Evolutionary conservation across 208 protist genomes (phyloP), one percentile per base, ranked within the genome.

Genomic region (Balamuthia mandrillaris): DNA sequence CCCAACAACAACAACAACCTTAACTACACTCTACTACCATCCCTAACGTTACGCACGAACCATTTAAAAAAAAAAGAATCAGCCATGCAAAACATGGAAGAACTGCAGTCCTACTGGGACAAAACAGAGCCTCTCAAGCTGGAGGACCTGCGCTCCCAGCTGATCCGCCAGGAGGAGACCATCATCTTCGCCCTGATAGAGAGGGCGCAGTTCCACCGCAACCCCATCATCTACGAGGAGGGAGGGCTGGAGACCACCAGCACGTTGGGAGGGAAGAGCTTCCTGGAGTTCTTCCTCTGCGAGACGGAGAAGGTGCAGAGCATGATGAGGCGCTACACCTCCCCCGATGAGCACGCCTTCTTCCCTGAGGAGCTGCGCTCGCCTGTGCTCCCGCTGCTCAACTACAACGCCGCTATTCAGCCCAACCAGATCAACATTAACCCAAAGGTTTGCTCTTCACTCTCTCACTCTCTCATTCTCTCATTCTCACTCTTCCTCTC

Each of bases 171-270:
- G 58, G 90, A 93, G 63, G 90, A 93, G 37, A 93, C 90, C 12
- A 93, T 93, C 29, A 91, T 93, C 47, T 93, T 93, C 82, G 70
- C 85, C 2, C 74, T 93, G 7, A 93, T 93, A 49, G 90, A 93
- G 81, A 79, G 90, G 66, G 87, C 90, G 24, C 90, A 93, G 72
- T 92, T 91, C 58, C n/a, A 58, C 14, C 39, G 39, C 33, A 90
- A 91, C 63, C 45, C 52, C 4, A 27, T 42, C 1, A 84, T 90
- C 18, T 90, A 88, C 88, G 12, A n/a, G 41, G 31, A 51, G 41
- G 45, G 45, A 24, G 39, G 9, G 7, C 39, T 10, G 12, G 42
- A n/a, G 47, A 14, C 10, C 1, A 29, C 41, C 16, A 65, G 72
- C 24, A 16, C 51, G 35, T 21, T 60, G 66, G 14, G 12, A n/a